phyloP scores from a whole-genome alignment of 1,284 basidiomycete species.

The Cutaneotrichosporon cavernicola region DNA sequence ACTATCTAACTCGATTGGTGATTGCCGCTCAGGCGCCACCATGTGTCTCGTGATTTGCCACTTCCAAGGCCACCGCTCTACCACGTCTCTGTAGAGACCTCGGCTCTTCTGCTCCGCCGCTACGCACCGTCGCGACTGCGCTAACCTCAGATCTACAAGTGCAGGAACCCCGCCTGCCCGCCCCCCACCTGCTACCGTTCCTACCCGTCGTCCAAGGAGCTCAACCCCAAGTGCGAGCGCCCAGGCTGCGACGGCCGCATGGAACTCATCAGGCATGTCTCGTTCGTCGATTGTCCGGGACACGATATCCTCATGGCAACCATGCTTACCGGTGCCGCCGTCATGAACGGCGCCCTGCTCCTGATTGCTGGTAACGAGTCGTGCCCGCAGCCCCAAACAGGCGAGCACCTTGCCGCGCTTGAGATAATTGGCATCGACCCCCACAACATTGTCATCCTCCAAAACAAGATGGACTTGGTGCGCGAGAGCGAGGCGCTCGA shows the following conservation, averaged over 20 bases:
- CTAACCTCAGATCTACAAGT: conserved; percentile 84
- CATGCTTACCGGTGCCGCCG: conserved; percentile 99
- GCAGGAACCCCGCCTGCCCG: conserved; percentile 87
- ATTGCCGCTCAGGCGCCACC: background rate
- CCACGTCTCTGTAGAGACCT: background rate
- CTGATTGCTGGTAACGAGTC: conserved; percentile 97
- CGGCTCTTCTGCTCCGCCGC: background rate
- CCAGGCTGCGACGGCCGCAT: conserved; percentile 86
- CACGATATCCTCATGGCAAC: conserved; percentile 97
- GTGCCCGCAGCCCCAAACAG: conserved; percentile 98
- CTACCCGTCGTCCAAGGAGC: conserved; percentile 91
- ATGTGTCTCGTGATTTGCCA: background rate
- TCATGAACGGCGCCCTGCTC: conserved; percentile 97
- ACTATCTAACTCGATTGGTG: background rate
- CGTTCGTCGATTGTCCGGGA: conserved; percentile 81
- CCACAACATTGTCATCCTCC: conserved; percentile 95
- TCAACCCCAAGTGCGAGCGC: conserved; percentile 86
- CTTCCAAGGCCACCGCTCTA: too few relatives aligned
- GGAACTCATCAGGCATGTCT: conserved; percentile 88
- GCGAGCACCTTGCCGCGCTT: conserved; percentile 95
- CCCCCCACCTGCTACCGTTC: conserved; percentile 91
- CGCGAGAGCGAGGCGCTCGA: conserved; percentile 87
- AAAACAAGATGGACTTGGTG: conserved; percentile 96
- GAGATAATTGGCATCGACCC: conserved; percentile 92
- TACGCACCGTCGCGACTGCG: background rate